A percentile compares a stretch with the other conserved stretches of the same genome.
These are phyloP conservation scores for Clonostachys chloroleuca DNA, from an alignment of 2,329 filamentous ascomycete genomes.

Conservation along the genomic window DNA sequence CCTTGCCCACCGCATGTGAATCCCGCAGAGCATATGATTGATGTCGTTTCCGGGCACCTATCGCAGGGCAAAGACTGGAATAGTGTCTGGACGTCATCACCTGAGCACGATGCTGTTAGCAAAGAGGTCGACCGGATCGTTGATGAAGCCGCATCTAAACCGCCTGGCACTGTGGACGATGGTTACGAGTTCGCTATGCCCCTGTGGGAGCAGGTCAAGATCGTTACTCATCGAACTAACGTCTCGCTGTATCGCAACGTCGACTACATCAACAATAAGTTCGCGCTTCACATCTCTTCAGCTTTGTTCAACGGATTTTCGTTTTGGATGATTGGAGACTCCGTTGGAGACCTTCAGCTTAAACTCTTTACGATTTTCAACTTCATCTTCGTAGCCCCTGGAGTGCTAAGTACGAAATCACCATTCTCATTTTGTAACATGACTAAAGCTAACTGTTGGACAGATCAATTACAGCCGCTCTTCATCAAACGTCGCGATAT, in stretches of 20 bases:
- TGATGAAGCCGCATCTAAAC: conserved; percentile 42
- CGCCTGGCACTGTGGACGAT: conserved; percentile 33
- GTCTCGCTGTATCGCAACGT: conserved; percentile 61
- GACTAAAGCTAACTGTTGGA: conserved; percentile 4
- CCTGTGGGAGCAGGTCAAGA: conserved; percentile 56
- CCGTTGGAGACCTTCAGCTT: conserved; percentile 44
- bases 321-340: conserved; percentile 54
- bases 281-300: conserved; percentile 47
- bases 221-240: conserved; percentile 61
- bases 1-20: conserved; percentile 60
- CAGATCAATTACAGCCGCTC: conserved; percentile 54
- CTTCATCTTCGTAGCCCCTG: conserved; percentile 58
- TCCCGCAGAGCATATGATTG: conserved; percentile 74
- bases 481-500: conserved; percentile 53
- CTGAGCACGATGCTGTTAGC: conserved; percentile 50
- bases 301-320: conserved; percentile 58
- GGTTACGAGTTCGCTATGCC: conserved; percentile 71
- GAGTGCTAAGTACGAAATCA: conserved; percentile 22
- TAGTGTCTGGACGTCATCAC: conserved; percentile 62
- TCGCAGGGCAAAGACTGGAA: conserved; percentile 56
- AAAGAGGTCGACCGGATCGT: conserved; percentile 62
- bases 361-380: conserved; percentile 58
- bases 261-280: conserved; percentile 63
- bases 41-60: conserved; percentile 45
- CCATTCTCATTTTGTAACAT: no score